Conservation (phyloP, 768 basidiomycete species). For the Leccinum disarticulatum region DNA sequence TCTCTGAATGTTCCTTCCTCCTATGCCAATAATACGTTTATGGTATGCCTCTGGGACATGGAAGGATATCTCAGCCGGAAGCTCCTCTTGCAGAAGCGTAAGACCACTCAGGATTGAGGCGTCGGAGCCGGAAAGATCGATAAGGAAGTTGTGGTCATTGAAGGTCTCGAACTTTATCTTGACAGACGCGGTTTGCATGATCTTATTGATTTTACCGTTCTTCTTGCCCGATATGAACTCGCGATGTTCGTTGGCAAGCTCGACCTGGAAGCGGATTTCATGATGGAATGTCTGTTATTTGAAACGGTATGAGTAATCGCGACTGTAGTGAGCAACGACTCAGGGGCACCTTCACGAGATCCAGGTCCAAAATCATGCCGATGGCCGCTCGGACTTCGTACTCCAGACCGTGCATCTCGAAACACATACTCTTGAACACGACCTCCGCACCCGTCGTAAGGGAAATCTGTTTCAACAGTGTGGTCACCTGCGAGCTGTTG, state of each 20-base stretch:
- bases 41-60: conserved; percentile 98
- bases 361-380: conserved; percentile 83
- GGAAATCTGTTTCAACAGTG: conserved; percentile 84
- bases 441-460: conserved; percentile 88
- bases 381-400: conserved; percentile 87
- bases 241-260: conserved; percentile 95
- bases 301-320: neutral
- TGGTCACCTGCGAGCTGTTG: conserved; percentile 79
- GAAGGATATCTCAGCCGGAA: conserved; percentile 98
- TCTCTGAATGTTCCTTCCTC: conserved; percentile 95
- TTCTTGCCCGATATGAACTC: conserved; percentile 99
- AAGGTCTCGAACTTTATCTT: conserved; percentile 99
- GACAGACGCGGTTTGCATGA: conserved; percentile 95
- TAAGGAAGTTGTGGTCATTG: conserved; percentile 93
- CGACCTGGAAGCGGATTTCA: conserved; percentile 97
- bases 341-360: conserved; percentile 77
- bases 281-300: conserved; percentile 79
- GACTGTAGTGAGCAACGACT: neutral
- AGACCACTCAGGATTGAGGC: conserved; percentile 84
- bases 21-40: conserved; percentile 98
- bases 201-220: conserved; percentile 99
- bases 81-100: conserved; percentile 88
- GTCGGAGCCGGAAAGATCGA: conserved; percentile 86
- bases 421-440: conserved; percentile 96
- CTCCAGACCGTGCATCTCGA: conserved; percentile 95